Evolutionary conservation across 1,284 basidiomycete species (phyloP), one percentile per base, ranked within the genome.

Genomic region (Nidula niveotomentosa): DNA sequence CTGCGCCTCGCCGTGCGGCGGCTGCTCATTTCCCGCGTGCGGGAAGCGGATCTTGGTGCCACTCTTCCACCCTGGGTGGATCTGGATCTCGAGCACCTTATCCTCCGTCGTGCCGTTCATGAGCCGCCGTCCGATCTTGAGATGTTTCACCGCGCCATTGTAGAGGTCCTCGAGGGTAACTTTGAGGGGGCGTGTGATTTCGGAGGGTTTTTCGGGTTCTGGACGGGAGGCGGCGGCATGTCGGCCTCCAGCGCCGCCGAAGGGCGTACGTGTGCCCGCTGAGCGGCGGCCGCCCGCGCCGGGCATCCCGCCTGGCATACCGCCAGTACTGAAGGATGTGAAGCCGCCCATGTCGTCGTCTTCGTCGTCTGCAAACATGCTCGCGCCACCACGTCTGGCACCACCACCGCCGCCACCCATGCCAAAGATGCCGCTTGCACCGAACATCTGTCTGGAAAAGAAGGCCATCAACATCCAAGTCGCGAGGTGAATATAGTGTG

Each of bases 1-100:
- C 69, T 93, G 92, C 15, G 88, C 73, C 57, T 92, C 91, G 5
- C 91, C 85, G 34, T 62, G 74, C n/a, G 58, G 60, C 3, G 80
- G 72, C 56, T 85, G 82, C 66, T 97, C 94, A 71, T 97, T 94
- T 2, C 95, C 94, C 6, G 92, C 88, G 17, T 84, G 82, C 0
- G 91, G 86, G 73, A 95, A 98, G 55, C 92, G 87, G 58, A 97
- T 84, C 75, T 96, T 97, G 17, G 95, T 98, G 1, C 95, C 95
- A 60, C 83, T 82, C 76, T 91, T 91, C 89, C 88, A 93, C 2
- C 91, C 91, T 0, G 95, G 91, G 62, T 88, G 86, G 53, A 96
- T 84, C n/a, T 85, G 80, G 60, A 96, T 90, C 66, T 95, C 93
- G 56, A 97, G 83, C 7, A 96, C 87, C 73, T 96, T 97, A 60